Evolutionary conservation across 2,329 filamentous ascomycete genomes (phyloP), one percentile per base, ranked within the genome.

Genomic region (Aspergillus melleus): DNA sequence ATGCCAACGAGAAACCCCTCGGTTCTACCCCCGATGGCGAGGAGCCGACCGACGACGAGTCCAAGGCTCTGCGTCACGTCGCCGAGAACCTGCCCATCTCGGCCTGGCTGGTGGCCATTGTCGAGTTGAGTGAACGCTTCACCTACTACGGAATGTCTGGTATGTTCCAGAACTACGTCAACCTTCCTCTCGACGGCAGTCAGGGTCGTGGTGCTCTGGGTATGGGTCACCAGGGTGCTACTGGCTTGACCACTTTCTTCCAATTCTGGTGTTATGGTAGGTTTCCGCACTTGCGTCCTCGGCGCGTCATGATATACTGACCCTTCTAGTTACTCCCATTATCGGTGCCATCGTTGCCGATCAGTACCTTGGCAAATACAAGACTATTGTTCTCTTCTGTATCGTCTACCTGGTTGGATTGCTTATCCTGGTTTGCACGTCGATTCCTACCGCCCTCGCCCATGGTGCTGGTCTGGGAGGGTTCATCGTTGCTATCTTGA

Each of bases 291-390:
- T 22, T 32, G 8, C 42, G 16, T 22, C 19, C 8, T 6, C 6
- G 5, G 20, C 39, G 16, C 19, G 20, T 16, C 9, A 2, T n/a
- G 22, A 26, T n/a, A 20, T 36, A 29, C 59, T 65, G 46, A 66
- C 54, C 12, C 5, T 20, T 9, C 44, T 19, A 76, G 72, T 84
- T 36, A 84, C 83, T n/a, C 85, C 86, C 3, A 82, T 87, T 39
- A 57, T 84, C 24, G 83, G 84, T 71, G 86, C 84, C 52, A 81
- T 85, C 57, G 70, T 87, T 57, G 84, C 86, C 24, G 86, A 88
- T 68, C 81, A 83, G 42, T 86, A 85, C 70, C 76, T 86, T 16
- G 86, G 86, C 57, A 84, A 86, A 65, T 87, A 84, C 74, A 85
- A 84, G 70, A 85, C 86, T 2, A 84, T 88, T 49, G 71, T 84